Evolutionary conservation across 2,329 filamentous ascomycete genomes (phyloP), one percentile per base, ranked within the genome.

Genomic region (Penicillium sp.): DNA sequence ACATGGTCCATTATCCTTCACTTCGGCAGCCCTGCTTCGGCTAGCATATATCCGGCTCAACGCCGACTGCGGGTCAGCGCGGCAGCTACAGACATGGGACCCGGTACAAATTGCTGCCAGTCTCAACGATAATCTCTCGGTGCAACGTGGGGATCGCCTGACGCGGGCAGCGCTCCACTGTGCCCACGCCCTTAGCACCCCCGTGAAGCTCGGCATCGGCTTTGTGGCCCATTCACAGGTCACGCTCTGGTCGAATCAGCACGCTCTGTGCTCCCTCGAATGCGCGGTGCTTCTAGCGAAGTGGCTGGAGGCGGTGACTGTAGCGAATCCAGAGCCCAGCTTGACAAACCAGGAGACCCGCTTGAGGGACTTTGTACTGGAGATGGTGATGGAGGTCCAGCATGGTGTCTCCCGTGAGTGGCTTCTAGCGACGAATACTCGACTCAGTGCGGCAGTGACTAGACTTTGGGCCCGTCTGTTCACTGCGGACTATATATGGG

Each of bases 231-330:
- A 79, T 14, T 84, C 80, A 14, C 81, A 84, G 47, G 80, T 81
- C 0, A 81, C 83, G 40, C 80, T 83, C 44, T 84, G 82, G 81
- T 82, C 80, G 4, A 81, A 83, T 2, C 74, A 83, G n/a, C 81
- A 84, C 48, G 81, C 81, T 0, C 71, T 84, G 0, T 82, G 79
- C 3, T 79, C 79, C 1, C 71, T 85, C 0, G 82, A 85, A 59
- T 83, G 81, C 18, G 81, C 80, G 0, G 76, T 84, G 0, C 67
- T 85, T 2, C 66, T 84, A 0, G 80, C 79, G 13, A 84, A 83
- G 42, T 73, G 71, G 70, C 65, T 73, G 1, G 69, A 73, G 19
- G 67, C 62, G 3, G 68, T 67, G 3, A 72, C 69, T 0, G 64
- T 66, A 0, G 37, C 54, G 1, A 50, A 65, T 33, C 68, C 67